Evolutionary conservation across 2,329 filamentous ascomycete species (phyloP), one percentile per base, ranked within the genome.

Genomic region (Chrysosporium queenslandicum): DNA sequence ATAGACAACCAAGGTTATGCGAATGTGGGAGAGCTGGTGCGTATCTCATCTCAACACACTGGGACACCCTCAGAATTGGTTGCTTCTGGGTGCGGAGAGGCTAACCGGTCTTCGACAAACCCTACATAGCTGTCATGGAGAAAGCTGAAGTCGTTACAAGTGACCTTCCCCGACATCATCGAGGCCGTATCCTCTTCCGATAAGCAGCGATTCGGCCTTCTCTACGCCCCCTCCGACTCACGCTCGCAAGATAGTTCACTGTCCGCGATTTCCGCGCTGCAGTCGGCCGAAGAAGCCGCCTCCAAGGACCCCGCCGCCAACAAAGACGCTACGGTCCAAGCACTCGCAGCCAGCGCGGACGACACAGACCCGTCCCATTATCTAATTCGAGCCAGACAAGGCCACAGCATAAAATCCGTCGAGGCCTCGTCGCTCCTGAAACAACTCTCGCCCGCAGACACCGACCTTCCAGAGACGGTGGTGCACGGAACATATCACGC

Each of bases 341-440:
- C 61, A 18, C 61, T 66, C 34, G 66, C 68, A n/a, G 59, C 71
- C 12, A 59, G 67, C n/a, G 62, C 65, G 3, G 58, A 63, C 23
- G 66, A 69, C 43, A 55, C 67, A 7, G 73, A 85, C 46, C 77
- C 87, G 0, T 67, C 76, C 0, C 76, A 85, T 66, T 96, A 83
- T 73, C 76, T 94, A 29, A 96, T 98, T 70, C 88, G 92, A 62
- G 92, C 92, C 25, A 95, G 94, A 64, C 92, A 97, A 72, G 92
- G 92, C 51, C 92, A 97, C 73, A 88, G 81, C 61, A 86, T 98
- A 64, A 81, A 82, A 63, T 71, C 82, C 5, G 60, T 83, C 32
- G 83, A 87, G 25, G 81, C 81, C n/a, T 80, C 83, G 43, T 78
- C 78, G 0, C 77, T 94, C 1, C 78, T 95, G 2, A 77, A 75